Percentiles rank a stretch among this genome's conserved stretches.
Evolutionary conservation across 2,329 filamentous ascomycete species (phyloP).

Genomic region (Penicillium sp.): DNA sequence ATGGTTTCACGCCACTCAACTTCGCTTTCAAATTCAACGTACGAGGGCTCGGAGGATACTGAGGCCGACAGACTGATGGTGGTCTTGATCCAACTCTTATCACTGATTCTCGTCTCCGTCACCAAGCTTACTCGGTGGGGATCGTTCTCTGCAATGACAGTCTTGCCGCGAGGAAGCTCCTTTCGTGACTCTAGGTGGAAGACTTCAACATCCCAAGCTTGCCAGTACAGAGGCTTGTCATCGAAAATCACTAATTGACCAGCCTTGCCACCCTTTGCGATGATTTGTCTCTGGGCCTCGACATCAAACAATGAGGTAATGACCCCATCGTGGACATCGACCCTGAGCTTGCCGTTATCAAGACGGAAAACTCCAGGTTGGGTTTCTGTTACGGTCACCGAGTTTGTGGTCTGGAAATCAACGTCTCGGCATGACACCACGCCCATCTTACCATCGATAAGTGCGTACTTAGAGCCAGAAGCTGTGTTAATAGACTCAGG

Average conservation of each 20-base stretch:
- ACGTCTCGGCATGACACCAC: slow-evolving; percentile 37
- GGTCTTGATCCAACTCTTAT: slow-evolving; percentile 81
- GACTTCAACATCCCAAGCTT: slow-evolving; percentile 97
- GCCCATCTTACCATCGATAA: slow-evolving; percentile 51
- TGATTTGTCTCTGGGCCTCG: slow-evolving; percentile 70
- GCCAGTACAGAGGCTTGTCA: slow-evolving; percentile 96
- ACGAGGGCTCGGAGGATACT: slow-evolving; percentile 63
- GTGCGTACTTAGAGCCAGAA: slow-evolving; percentile 36
- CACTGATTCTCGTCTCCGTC: slow-evolving; percentile 84
- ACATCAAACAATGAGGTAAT: slow-evolving; percentile 85
- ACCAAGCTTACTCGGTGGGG: slow-evolving; percentile 77
- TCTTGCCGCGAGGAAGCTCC: slow-evolving; percentile 68
- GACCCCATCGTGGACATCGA: slow-evolving; percentile 71
- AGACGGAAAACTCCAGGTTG: slow-evolving; percentile 70
- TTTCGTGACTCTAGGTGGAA: slow-evolving; percentile 86
- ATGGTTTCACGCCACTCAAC: slow-evolving; percentile 98
- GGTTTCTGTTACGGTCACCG: slow-evolving; percentile 53
- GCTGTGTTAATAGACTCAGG: slow-evolving; percentile 41
- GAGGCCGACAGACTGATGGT: slow-evolving; percentile 77
- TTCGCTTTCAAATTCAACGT: slow-evolving; percentile 76
- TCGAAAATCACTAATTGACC: slow-evolving; percentile 95
- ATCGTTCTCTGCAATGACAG: slow-evolving; percentile 69
- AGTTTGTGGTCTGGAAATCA: slow-evolving; percentile 21
- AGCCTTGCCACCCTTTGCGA: slow-evolving; percentile 71
- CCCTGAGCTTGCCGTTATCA: slow-evolving; percentile 72